Conservation (phyloP, 2,329 filamentous ascomycete genomes). For the Fusarium penzigii region DNA sequence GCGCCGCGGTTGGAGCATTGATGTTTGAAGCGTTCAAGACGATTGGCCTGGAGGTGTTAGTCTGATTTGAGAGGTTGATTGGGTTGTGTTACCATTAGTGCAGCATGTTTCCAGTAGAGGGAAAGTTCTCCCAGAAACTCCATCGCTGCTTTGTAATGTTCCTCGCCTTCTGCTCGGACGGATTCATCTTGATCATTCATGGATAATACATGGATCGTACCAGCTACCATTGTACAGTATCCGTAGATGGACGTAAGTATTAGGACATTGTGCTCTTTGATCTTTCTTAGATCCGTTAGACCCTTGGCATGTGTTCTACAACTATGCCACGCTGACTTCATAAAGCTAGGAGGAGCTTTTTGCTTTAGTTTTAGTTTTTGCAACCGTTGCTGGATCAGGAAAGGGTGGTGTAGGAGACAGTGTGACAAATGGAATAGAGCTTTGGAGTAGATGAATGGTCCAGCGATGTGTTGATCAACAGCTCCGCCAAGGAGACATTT, state of each 20-base stretch:
- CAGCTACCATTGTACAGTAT: constrained; percentile 1
- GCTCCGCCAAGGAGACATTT: not conserved
- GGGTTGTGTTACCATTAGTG: not conserved
- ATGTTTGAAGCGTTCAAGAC: not conserved
- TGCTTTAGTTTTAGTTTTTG: constrained; percentile 1
- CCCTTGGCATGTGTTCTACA: not conserved
- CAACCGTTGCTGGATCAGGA: constrained; percentile 1
- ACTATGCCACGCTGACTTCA: not conserved
- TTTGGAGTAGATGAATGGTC: not conserved
- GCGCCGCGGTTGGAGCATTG: not conserved
- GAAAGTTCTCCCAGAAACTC: not conserved
- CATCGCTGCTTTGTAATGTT: not conserved
- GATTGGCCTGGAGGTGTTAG: not conserved
- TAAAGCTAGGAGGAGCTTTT: not conserved
- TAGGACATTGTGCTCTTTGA: not conserved
- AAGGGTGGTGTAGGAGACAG: constrained; percentile 1
- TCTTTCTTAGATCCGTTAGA: not conserved
- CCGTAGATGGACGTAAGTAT: not conserved
- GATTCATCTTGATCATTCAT: not conserved
- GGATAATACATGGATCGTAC: not conserved
- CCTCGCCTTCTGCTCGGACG: not conserved
- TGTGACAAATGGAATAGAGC: constrained; percentile 2
- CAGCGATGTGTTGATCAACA: not conserved
- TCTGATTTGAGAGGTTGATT: not conserved
- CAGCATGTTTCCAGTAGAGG: constrained; percentile 1